These are phyloP conservation scores for Lasiosphaeriaceae sp. DNA, from an alignment of 495 filamentous ascomycete genomes.

Conservation along the genomic window DNA sequence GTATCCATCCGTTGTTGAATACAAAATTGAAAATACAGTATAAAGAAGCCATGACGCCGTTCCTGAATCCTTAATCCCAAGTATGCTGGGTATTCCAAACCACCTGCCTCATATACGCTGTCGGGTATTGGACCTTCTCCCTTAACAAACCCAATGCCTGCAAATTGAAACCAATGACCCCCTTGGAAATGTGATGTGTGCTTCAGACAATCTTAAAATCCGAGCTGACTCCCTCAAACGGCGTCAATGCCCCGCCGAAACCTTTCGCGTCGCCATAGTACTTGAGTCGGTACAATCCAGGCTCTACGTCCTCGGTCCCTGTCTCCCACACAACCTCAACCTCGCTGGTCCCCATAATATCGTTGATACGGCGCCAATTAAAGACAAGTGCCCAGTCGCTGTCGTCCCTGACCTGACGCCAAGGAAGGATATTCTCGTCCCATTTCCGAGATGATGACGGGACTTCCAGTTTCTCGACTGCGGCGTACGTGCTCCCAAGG, in stretches of 20 bases:
- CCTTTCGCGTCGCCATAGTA: constrained; percentile 85
- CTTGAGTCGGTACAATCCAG: constrained; percentile 66
- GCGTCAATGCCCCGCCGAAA: constrained; percentile 58
- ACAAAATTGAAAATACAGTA: too few relatives aligned
- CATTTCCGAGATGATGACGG: too few relatives aligned
- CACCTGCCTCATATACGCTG: too few relatives aligned
- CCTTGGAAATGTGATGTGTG: not conserved
- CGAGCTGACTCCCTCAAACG: constrained; percentile 73
- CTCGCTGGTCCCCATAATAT: constrained; percentile 70
- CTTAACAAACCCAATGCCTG: too few relatives aligned
- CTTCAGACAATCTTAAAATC: constrained; percentile 50
- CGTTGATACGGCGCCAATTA: constrained; percentile 72
- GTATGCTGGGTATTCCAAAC: too few relatives aligned
- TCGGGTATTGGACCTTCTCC: too few relatives aligned
- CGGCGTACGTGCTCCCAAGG: constrained; percentile 73
- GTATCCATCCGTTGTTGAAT: too few relatives aligned
- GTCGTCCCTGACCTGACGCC: constrained; percentile 68
- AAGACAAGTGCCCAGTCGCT: constrained; percentile 78
- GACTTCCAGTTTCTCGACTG: constrained; percentile 59
- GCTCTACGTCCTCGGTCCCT: constrained; percentile 54
- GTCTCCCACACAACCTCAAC: constrained; percentile 79
- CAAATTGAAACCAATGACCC: not conserved
- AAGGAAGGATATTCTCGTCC: constrained; percentile 29
- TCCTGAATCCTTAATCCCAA: too few relatives aligned
- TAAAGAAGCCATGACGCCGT: too few relatives aligned